phyloP scores from a whole-genome alignment of 768 basidiomycete species.

The Omphalotus guepiniiformis region DNA sequence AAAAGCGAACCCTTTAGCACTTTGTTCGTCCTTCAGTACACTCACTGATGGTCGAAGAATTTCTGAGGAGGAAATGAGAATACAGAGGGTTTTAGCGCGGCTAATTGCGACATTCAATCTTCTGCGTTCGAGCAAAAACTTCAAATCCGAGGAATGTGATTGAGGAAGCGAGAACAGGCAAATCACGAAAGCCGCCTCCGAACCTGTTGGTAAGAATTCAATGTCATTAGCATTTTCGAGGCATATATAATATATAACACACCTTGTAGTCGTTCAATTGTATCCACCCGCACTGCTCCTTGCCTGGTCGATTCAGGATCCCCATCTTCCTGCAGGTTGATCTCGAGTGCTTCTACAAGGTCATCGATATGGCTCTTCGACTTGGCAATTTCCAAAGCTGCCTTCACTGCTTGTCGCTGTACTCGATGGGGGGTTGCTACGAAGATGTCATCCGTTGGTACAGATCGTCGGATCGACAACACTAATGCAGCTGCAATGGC shows the following conservation, averaged over 20 bases:
- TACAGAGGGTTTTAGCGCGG: slow-evolving; percentile 47
- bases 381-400: slow-evolving; percentile 24
- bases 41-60: slow-evolving; percentile 43
- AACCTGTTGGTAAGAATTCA: slow-evolving; percentile 28
- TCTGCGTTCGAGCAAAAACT: slow-evolving; percentile 43
- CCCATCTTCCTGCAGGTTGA: slow-evolving; percentile 2
- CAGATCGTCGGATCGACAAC: slow-evolving; percentile 30
- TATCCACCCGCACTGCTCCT: slow-evolving; percentile 40
- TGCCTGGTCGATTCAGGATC: background rate
- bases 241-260: background rate
- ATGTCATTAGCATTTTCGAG: background rate
- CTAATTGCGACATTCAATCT: slow-evolving; percentile 51
- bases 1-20: slow-evolving; percentile 44
- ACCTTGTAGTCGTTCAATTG: slow-evolving; percentile 50
- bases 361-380: slow-evolving; percentile 12
- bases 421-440: slow-evolving; percentile 50
- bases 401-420: slow-evolving; percentile 47
- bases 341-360: slow-evolving; percentile 12
- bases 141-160: slow-evolving; percentile 30
- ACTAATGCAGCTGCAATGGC: slow-evolving; percentile 42
- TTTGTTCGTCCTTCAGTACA: slow-evolving; percentile 39
- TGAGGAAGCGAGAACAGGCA: slow-evolving; percentile 46
- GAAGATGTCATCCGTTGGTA: slow-evolving; percentile 41
- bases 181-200: slow-evolving; percentile 51
- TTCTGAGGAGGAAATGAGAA: slow-evolving; percentile 39